These are phyloP conservation scores for Pythium dissimile DNA, from an alignment of 352 stramenopile genomes.

Conservation along the genomic window DNA sequence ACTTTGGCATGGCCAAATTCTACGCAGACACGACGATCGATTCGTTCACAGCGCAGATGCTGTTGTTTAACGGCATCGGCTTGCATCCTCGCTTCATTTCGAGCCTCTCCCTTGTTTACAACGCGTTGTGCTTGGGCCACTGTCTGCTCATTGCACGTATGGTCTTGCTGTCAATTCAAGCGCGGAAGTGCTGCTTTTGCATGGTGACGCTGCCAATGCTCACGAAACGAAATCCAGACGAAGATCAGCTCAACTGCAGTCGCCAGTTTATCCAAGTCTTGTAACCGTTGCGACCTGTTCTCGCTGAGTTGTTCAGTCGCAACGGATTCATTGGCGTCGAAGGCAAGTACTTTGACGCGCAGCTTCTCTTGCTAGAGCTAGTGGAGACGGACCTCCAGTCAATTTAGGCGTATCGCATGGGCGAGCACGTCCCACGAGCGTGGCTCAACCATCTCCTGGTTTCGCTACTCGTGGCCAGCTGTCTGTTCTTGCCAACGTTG, in stretches of 20 bases:
- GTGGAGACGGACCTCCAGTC: slow-evolving; percentile 9
- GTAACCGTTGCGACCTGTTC: not conserved
- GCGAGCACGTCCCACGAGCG: slow-evolving; percentile 2
- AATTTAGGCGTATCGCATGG: slow-evolving; percentile 12
- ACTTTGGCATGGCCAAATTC: not conserved
- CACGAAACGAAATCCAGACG: not conserved
- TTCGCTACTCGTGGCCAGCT: slow-evolving; percentile 8
- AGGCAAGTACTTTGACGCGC: slow-evolving; percentile 9
- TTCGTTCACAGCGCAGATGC: not conserved
- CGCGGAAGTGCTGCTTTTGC: not conserved
- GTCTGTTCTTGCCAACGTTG: not conserved
- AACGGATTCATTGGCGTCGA: slow-evolving; percentile 7
- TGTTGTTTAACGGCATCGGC: not conserved
- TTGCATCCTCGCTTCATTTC: not conserved
- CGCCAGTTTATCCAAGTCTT: not conserved
- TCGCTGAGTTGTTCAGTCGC: not conserved
- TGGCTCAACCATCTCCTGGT: slow-evolving; percentile 14
- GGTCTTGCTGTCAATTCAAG: not conserved
- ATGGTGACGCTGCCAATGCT: not conserved
- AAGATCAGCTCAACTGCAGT: not conserved
- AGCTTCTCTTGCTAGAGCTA: not conserved
- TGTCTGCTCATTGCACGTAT: not conserved
- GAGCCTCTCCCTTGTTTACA: not conserved
- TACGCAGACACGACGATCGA: not conserved
- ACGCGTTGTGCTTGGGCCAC: not conserved